These are phyloP conservation scores for Hibiscus trionum DNA, from an alignment of 345 rosid species.

Conservation along the genomic window DNA sequence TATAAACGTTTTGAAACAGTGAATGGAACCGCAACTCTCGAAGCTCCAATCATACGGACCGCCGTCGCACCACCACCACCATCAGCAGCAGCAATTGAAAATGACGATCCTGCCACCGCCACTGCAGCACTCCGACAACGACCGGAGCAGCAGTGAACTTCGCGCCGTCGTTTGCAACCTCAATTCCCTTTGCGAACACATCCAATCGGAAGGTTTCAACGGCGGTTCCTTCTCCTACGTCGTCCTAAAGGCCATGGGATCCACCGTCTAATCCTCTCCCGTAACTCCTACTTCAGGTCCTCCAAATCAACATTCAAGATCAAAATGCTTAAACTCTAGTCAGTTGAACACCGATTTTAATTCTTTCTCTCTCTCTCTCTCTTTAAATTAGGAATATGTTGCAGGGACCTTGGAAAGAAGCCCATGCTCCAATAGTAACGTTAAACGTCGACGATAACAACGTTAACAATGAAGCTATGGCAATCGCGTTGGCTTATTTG, in stretches of 20 bases:
- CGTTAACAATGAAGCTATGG: slow-evolving; percentile 75
- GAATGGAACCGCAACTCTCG: slow-evolving; percentile 27
- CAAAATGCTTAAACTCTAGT: background rate
- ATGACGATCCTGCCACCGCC: slow-evolving; percentile 37
- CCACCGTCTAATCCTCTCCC: slow-evolving; percentile 86
- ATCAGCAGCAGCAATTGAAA: slow-evolving; percentile 19
- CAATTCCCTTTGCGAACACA: slow-evolving; percentile 86
- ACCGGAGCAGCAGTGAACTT: slow-evolving; percentile 55
- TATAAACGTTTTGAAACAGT: background rate
- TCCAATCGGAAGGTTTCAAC: slow-evolving; percentile 76
- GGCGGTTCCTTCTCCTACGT: slow-evolving; percentile 83
- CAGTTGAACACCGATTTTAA: background rate
- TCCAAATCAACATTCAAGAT: background rate
- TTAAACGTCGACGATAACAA: slow-evolving; percentile 85
- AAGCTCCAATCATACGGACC: slow-evolving; percentile 32
- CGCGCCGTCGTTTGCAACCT: slow-evolving; percentile 79
- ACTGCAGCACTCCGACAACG: slow-evolving; percentile 47
- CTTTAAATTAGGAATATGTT: slow-evolving; percentile 66
- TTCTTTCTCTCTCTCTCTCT: background rate
- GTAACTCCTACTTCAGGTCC: slow-evolving; percentile 91
- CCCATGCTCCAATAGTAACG: slow-evolving; percentile 59
- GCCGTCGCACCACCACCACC: background rate
- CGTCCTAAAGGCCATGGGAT: slow-evolving; percentile 82
- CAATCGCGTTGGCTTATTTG: slow-evolving; percentile 72
- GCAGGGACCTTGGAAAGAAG: slow-evolving; percentile 97